phyloP scores from a whole-genome alignment of 2,329 filamentous ascomycete genomes.

The Didymella exigua region DNA sequence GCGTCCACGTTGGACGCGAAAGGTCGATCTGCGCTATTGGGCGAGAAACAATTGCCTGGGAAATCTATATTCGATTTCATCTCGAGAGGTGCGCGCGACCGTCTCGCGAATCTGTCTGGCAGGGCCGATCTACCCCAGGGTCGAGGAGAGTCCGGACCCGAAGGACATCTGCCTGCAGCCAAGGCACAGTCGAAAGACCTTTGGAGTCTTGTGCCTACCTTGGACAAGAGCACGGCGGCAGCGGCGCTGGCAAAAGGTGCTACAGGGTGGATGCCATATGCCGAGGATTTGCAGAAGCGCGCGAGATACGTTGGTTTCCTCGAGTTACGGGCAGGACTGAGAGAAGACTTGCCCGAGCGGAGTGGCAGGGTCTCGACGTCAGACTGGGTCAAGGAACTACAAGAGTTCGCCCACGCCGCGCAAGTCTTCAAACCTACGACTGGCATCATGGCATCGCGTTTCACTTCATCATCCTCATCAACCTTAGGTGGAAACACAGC shows the following conservation, averaged over 20 bases:
- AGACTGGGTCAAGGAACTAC: slow-evolving; percentile 80
- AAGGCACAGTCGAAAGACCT: slow-evolving; percentile 64
- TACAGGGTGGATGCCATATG: slow-evolving; percentile 79
- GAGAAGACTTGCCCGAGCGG: slow-evolving; percentile 63
- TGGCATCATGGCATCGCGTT: slow-evolving; percentile 89
- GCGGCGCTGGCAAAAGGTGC: slow-evolving; percentile 56
- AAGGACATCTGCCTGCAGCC: slow-evolving; percentile 66
- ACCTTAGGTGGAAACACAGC: slow-evolving; percentile 29
- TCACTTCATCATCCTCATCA: slow-evolving; percentile 66
- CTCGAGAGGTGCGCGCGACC: slow-evolving; percentile 75
- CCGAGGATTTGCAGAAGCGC: slow-evolving; percentile 79
- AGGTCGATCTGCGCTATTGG: slow-evolving; percentile 77
- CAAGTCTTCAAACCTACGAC: slow-evolving; percentile 90
- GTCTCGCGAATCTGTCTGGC: slow-evolving; percentile 76
- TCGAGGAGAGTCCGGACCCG: slow-evolving; percentile 72
- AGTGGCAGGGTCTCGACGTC: slow-evolving; percentile 61
- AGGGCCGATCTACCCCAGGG: slow-evolving; percentile 78
- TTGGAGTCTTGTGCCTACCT: slow-evolving; percentile 54
- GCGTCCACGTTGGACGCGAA: slow-evolving; percentile 76
- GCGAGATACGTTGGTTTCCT: slow-evolving; percentile 82
- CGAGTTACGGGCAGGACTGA: slow-evolving; percentile 70
- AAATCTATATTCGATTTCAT: slow-evolving; percentile 97
- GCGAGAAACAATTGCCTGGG: slow-evolving; percentile 79
- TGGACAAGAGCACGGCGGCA: slow-evolving; percentile 51
- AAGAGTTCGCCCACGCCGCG: slow-evolving; percentile 75